A percentile compares a stretch with the other conserved stretches of the same genome.
Evolutionary conservation across 1,284 basidiomycete genomes (phyloP).

Genomic region (Heterobasidion occidentale): DNA sequence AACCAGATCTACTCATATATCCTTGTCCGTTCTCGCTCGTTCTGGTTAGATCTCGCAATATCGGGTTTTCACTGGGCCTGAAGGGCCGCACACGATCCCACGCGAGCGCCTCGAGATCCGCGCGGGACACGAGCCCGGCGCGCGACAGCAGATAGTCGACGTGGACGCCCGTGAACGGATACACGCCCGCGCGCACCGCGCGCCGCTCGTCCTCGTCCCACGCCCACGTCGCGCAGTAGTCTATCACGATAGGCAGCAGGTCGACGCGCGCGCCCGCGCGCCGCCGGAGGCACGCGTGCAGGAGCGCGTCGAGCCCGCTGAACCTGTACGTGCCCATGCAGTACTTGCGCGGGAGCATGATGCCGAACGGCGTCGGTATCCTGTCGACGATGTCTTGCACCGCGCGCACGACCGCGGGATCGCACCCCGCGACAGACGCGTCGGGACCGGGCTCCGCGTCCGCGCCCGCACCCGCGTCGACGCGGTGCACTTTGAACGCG

Average conservation of each 20-base stretch:
- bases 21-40: no score
- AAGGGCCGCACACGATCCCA: not conserved
- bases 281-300: slow-evolving; percentile 12
- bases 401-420: no score
- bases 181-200: slow-evolving; percentile 10
- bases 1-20: no score
- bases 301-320: slow-evolving; percentile 18
- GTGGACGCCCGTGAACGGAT: slow-evolving; percentile 19
- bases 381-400: slow-evolving; percentile 7
- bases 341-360: slow-evolving; percentile 21
- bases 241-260: slow-evolving; percentile 19
- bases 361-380: slow-evolving; percentile 18
- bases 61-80: no score
- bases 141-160: slow-evolving; percentile 13
- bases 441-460: not conserved
- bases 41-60: no score
- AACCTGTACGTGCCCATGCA: slow-evolving; percentile 15
- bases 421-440: not conserved
- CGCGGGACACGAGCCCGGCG: not conserved
- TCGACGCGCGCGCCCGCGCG: slow-evolving; percentile 11
- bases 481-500: slow-evolving; percentile 24
- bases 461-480: slow-evolving; percentile 1
- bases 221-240: slow-evolving; percentile 4
- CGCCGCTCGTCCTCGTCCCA: slow-evolving; percentile 1
- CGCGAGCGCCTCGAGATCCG: slow-evolving; percentile 4